These are phyloP conservation scores for Hanseniaspora jakobsenii DNA, from an alignment of 805 yeast genomes.

Conservation along the genomic window DNA sequence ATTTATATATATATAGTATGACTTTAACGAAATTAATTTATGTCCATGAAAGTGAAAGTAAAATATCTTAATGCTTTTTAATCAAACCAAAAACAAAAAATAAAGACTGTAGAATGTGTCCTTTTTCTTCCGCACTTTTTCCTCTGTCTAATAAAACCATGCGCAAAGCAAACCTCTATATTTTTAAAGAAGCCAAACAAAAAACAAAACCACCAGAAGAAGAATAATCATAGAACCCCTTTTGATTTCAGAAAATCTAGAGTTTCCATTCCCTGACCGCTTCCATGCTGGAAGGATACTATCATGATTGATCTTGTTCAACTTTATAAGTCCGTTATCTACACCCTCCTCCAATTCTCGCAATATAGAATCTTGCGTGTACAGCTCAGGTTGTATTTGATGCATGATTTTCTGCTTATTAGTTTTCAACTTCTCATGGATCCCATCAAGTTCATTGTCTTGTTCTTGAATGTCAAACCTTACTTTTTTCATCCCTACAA, in stretches of 20 bases:
- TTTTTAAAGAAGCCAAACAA: constrained; percentile 5
- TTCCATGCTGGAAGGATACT: constrained; percentile 12
- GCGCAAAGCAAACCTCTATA: too few relatives aligned
- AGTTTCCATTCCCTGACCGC: neutral
- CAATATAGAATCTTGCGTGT: neutral
- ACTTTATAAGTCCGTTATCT: constrained; percentile 5
- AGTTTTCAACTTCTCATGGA: neutral
- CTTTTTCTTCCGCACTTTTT: too few relatives aligned
- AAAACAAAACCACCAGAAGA: neutral
- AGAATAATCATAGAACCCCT: neutral
- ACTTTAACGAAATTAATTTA: too few relatives aligned
- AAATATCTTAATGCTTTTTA: too few relatives aligned
- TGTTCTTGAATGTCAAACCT: constrained; percentile 11
- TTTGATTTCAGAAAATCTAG: constrained; percentile 3
- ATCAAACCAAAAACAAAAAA: too few relatives aligned
- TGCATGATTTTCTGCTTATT: constrained; percentile 7
- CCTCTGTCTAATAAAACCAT: too few relatives aligned
- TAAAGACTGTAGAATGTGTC: too few relatives aligned
- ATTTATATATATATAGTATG: too few relatives aligned
- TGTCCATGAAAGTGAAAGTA: too few relatives aligned
- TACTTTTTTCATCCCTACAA: constrained; percentile 1
- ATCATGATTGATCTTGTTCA: constrained; percentile 10
- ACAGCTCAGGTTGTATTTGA: constrained; percentile 11
- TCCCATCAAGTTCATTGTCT: constrained; percentile 5
- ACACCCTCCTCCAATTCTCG: constrained; percentile 11